Percentiles rank a stretch among this genome's conserved stretches.
phyloP scores from a whole-genome alignment of 345 rosid species.

The Acer campestre region DNA sequence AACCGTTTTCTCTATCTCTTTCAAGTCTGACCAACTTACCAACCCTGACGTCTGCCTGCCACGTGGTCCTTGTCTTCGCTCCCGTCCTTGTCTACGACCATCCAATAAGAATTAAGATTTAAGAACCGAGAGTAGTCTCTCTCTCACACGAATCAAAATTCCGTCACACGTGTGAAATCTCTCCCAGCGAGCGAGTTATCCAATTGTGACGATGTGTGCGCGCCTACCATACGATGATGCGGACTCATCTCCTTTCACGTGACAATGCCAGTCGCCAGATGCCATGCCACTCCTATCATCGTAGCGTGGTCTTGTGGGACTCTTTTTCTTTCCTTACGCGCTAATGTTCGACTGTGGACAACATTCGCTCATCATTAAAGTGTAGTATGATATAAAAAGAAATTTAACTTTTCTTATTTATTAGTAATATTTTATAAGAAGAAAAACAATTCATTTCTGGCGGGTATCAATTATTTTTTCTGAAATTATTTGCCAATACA shows the following conservation, averaged over 20 bases:
- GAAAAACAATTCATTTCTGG: too few species aligned
- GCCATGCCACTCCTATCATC: background rate
- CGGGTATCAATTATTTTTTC: too few species aligned
- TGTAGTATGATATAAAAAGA: background rate
- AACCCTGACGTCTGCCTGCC: slow-evolving; percentile 17
- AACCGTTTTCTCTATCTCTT: background rate
- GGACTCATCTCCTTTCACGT: slow-evolving; percentile 32
- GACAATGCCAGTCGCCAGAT: slow-evolving; percentile 13
- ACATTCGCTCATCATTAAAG: background rate
- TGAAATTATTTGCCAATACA: too few species aligned
- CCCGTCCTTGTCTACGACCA: slow-evolving; percentile 23
- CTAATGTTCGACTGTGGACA: background rate
- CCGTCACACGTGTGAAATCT: slow-evolving; percentile 29
- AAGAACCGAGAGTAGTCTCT: background rate
- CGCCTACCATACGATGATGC: slow-evolving; percentile 22
- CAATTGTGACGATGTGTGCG: slow-evolving; percentile 10
- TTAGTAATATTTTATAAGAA: too few species aligned
- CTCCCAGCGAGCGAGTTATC: background rate
- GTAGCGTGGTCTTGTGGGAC: slow-evolving; percentile 21
- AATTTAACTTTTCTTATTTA: background rate
- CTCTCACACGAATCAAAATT: slow-evolving; percentile 2
- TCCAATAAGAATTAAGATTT: slow-evolving; percentile 10
- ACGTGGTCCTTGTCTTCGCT: slow-evolving; percentile 6
- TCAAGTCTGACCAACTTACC: background rate
- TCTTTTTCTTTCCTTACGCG: background rate